phyloP scores from a whole-genome alignment of 2,329 filamentous ascomycete species.

The Trichoderma brevicompactum region DNA sequence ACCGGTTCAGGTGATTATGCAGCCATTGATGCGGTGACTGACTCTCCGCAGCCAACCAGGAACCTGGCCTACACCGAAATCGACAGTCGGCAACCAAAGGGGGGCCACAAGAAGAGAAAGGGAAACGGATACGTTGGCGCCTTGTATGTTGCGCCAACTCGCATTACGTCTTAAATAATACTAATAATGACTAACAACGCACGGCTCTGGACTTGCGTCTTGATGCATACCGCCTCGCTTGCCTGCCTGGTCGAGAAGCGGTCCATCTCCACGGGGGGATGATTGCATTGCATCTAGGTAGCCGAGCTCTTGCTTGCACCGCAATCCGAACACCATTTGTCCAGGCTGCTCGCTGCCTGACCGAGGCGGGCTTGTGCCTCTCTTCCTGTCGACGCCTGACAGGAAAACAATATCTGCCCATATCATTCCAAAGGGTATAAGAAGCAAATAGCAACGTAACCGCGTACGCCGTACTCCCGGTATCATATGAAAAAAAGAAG shows the following conservation, averaged over 20 bases:
- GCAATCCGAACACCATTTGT: conserved; percentile 5
- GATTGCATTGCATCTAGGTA: conserved; percentile 20
- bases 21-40: conserved; percentile 27
- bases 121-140: conserved; percentile 13
- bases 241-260: background rate
- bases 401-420: background rate
- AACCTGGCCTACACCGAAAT: conserved; percentile 32
- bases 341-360: conserved; percentile 15
- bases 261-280: conserved; percentile 8
- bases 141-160: conserved; percentile 11
- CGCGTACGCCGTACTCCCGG: conserved; percentile 12
- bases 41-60: conserved; percentile 30
- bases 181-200: conserved; percentile 20
- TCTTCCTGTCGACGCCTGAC: conserved; percentile 20
- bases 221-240: conserved; percentile 22
- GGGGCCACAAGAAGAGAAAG: background rate
- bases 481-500: conserved; percentile 1
- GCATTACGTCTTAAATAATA: conserved; percentile 29
- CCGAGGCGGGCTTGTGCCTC: background rate
- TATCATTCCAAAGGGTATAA: conserved; percentile 14
- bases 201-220: conserved; percentile 12
- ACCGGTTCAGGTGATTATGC: conserved; percentile 15
- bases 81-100: conserved; percentile 14
- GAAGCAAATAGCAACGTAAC: conserved; percentile 1
- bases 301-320: conserved; percentile 3